Evolutionary conservation across 345 rosid species (phyloP).

Genomic region (Acer negundo): DNA sequence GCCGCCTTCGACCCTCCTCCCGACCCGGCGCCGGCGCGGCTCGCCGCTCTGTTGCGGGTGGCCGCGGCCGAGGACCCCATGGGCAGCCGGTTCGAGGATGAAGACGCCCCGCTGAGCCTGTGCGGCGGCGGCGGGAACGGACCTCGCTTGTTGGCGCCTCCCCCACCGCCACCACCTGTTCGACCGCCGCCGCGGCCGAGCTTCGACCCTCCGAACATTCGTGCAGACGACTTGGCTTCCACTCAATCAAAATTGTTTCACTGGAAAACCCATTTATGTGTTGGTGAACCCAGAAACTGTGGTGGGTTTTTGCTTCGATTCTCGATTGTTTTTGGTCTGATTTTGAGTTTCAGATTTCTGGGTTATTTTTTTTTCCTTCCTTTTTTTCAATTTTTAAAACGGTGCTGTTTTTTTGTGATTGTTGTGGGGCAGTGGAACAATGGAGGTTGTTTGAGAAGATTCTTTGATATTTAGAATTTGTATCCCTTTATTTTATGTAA

Average conservation of each 20-base stretch:
- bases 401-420: neutral
- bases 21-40: neutral
- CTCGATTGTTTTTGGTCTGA: neutral
- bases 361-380: neutral
- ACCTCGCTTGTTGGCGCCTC: constrained; percentile 41
- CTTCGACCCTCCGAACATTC: constrained; percentile 51
- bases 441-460: too few relatives aligned
- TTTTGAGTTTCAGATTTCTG: neutral
- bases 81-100: constrained; percentile 29
- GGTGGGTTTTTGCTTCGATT: neutral
- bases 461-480: too few relatives aligned
- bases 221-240: neutral
- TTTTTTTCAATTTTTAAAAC: neutral
- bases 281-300: neutral
- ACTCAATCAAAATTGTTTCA: neutral
- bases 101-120: constrained; percentile 26
- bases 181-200: constrained; percentile 52
- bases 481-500: too few relatives aligned
- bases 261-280: neutral
- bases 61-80: constrained; percentile 37
- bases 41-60: constrained; percentile 20
- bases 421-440: neutral
- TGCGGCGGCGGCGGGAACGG: constrained; percentile 52
- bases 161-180: constrained; percentile 34
- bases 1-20: constrained; percentile 23